Base-by-base conservation (phyloP, 202 grass and related monocot species). In the Carex arenaria region DNA sequence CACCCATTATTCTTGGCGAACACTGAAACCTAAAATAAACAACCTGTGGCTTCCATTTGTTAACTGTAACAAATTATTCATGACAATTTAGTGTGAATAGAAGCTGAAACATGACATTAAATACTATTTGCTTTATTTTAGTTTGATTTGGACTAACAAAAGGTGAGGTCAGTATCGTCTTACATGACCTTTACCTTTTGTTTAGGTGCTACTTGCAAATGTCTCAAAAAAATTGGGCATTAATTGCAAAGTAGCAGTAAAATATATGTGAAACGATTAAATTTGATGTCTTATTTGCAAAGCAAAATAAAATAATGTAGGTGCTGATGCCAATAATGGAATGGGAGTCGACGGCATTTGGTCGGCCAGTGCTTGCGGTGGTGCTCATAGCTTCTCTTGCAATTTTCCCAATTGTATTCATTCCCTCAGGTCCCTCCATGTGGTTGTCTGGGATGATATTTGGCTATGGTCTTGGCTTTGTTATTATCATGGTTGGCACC, bases 331-430 rank as follows among this genome's bases (percentile, higher is more conserved):
- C 93, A 53, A 92, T 98, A 17, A 95, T 98, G 82, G 80, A 65
- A 85, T 98, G 96, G 96, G 96, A 98, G 84, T 89, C 96, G 61
- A 93, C 83, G 67, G 89, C 93, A 10, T 98, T 98, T 60, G 93
- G 86, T 1, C 80, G 86, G 5, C 91, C 88, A 1, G 68, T 92
- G 56, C 81, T 98, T 67, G 89, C 89, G 0, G 7, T 95, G 0
- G 96, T 98, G 62, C 86, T 95, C 26, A 36, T 98, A 38, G 64
- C 79, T 23, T 98, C 96, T 47, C 67, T 98, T 68, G 91, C 96
- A 15, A 32, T 98, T 36, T 93, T 98, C 78, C 96, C 96, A 0
- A 78, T 83, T 72, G 54, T 95, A 30, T 83, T 98, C 59, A 45
- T 98, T 51, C 96, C 96, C 83, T 98, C 96, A 17, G 85, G 88